A percentile compares a stretch with the other conserved stretches of the same genome.
phyloP scores from a whole-genome alignment of 306 rosid species.

The Cicer pinnatifidum region DNA sequence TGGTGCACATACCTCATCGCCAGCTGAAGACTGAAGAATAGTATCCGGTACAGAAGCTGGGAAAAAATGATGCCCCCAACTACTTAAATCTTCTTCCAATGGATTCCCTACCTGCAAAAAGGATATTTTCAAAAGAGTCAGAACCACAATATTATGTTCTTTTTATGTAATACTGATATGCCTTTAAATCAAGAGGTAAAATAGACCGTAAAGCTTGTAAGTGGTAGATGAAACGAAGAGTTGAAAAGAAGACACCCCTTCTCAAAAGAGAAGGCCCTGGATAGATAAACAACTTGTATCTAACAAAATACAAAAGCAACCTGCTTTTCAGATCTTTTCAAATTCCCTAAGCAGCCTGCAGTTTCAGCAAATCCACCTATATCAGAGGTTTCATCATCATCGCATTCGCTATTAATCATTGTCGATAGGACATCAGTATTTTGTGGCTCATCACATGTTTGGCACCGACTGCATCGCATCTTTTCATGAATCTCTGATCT shows the following conservation, averaged over 20 bases:
- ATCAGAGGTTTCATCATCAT: constrained; percentile 66
- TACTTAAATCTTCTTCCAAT: constrained; percentile 85
- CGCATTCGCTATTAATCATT: constrained; percentile 46
- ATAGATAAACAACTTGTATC: constrained; percentile 37
- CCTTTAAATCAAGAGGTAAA: constrained; percentile 37
- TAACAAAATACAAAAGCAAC: constrained; percentile 49
- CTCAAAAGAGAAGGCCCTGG: constrained; percentile 26
- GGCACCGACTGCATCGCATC: constrained; percentile 85
- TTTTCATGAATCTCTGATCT: constrained; percentile 96
- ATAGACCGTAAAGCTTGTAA: constrained; percentile 7
- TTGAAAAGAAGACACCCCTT: constrained; percentile 7
- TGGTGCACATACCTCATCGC: constrained; percentile 85
- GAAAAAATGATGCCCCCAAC: constrained; percentile 94
- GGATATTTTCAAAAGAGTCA: constrained; percentile 34
- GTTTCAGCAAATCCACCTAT: constrained; percentile 93
- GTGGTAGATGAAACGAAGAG: constrained; percentile 14
- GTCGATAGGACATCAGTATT: constrained; percentile 46
- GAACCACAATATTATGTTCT: constrained; percentile 13
- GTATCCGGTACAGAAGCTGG: constrained; percentile 83
- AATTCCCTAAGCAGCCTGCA: constrained; percentile 77
- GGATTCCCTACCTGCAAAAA: constrained; percentile 79
- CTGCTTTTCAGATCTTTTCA: constrained; percentile 93
- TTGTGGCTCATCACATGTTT: constrained; percentile 49
- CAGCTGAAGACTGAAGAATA: constrained; percentile 91
- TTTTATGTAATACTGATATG: background rate